Conservation (phyloP, 345 rosid genomes). For the Garcia nutans region DNA sequence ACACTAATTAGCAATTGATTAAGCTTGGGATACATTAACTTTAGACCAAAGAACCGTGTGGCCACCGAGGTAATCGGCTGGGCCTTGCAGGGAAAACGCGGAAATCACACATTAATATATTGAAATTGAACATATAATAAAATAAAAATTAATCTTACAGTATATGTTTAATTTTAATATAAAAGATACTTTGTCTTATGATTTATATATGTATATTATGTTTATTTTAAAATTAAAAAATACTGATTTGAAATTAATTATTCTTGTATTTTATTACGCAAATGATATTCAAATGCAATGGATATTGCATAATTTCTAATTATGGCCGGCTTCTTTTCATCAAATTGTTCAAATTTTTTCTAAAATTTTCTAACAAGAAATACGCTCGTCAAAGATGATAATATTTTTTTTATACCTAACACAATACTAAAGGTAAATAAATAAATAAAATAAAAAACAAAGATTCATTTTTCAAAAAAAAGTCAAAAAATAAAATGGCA, state of each 20-base stretch:
- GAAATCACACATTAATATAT: not conserved
- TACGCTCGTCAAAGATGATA: conserved; percentile 32
- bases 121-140: not conserved
- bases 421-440: conserved; percentile 4
- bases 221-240: not conserved
- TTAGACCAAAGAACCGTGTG: not conserved
- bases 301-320: not conserved
- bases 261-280: too few species aligned
- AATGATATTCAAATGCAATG: conserved; percentile 27
- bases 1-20: too few species aligned
- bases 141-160: too few species aligned
- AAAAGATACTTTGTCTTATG: too few species aligned
- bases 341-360: not conserved
- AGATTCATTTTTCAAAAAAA: conserved; percentile 18
- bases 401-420: conserved; percentile 37
- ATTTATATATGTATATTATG: too few species aligned
- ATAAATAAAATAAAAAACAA: not conserved
- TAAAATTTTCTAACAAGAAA: conserved; percentile 14
- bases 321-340: conserved; percentile 6
- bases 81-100: not conserved
- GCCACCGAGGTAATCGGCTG: not conserved
- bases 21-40: not conserved
- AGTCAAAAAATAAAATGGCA: conserved; percentile 30
- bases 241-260: too few species aligned
- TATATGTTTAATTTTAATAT: too few species aligned